phyloP scores from a whole-genome alignment of 2,329 filamentous ascomycete genomes.

The Cylindrodendrum hubeiense region DNA sequence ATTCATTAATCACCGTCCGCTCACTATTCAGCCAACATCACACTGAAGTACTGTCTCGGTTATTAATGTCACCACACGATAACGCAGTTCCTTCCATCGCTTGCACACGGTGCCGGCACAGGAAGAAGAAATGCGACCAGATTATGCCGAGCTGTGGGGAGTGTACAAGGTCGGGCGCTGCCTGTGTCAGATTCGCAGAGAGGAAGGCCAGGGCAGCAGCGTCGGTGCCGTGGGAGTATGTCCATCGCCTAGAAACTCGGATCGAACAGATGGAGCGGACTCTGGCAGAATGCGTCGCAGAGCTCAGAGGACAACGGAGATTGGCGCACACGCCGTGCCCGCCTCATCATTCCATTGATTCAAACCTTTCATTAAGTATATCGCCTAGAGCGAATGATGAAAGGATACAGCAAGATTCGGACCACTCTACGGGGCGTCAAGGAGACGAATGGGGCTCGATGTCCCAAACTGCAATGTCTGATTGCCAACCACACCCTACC shows the following conservation, averaged over 20 bases:
- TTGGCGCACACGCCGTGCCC: neutral
- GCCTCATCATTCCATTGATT: too few species aligned
- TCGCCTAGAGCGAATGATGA: too few species aligned
- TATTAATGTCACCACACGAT: too few species aligned
- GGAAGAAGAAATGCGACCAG: slow-evolving; percentile 5
- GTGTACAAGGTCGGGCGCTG: neutral
- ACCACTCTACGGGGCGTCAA: too few species aligned
- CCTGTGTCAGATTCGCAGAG: neutral
- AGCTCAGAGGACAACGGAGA: neutral
- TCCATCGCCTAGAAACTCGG: neutral
- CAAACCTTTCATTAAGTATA: too few species aligned
- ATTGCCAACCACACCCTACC: too few species aligned
- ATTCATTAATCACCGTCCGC: too few species aligned
- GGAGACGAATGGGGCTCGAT: too few species aligned
- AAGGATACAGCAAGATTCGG: too few species aligned
- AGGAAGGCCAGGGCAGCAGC: neutral
- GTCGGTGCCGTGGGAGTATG: neutral
- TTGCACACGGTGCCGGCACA: neutral
- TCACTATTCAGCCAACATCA: too few species aligned
- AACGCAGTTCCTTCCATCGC: neutral
- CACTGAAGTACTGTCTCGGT: too few species aligned
- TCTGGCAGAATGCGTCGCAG: neutral
- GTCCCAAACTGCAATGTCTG: too few species aligned
- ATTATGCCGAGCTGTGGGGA: neutral
- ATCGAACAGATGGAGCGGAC: neutral